Evolutionary conservation across 2,329 filamentous ascomycete species (phyloP).

Genomic region (Penicillium sp.): DNA sequence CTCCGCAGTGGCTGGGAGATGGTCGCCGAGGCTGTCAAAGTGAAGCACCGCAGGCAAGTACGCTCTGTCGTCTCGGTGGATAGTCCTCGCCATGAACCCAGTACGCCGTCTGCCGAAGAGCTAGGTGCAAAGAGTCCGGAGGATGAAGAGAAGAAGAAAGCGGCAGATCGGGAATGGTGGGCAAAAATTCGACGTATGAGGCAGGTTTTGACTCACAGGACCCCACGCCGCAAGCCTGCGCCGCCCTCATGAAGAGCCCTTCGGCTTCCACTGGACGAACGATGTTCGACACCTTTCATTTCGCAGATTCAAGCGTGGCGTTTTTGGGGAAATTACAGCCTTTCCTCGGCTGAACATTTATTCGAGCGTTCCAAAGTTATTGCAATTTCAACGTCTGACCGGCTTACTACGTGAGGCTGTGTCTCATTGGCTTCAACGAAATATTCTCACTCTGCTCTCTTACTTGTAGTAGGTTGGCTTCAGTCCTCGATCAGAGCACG

Average conservation of each 20-base stretch:
- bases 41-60: slow-evolving; percentile 30
- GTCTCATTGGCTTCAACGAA: too few relatives aligned
- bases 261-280: neutral
- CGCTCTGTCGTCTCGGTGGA: slow-evolving; percentile 23
- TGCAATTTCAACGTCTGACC: too few relatives aligned
- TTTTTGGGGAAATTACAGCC: too few relatives aligned
- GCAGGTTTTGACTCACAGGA: slow-evolving; percentile 64
- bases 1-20: slow-evolving; percentile 43
- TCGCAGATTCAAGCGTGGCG: too few relatives aligned
- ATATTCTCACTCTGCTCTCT: too few relatives aligned
- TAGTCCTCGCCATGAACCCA: slow-evolving; percentile 24
- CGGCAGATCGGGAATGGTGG: slow-evolving; percentile 68
- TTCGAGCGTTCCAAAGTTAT: too few relatives aligned
- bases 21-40: slow-evolving; percentile 39
- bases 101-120: slow-evolving; percentile 17
- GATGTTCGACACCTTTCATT: too few relatives aligned
- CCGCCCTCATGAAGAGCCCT: slow-evolving; percentile 4
- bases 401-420: too few relatives aligned
- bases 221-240: slow-evolving; percentile 44
- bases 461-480: too few relatives aligned
- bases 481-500: too few relatives aligned
- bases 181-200: slow-evolving; percentile 64
- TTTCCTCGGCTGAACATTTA: too few relatives aligned
- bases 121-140: slow-evolving; percentile 33
- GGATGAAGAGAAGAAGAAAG: slow-evolving; percentile 43